Percentiles rank a stretch among this genome's conserved stretches.
These are phyloP conservation scores for Phaeolepiota aurea DNA, from an alignment of 768 basidiomycete species.

Conservation along the genomic window DNA sequence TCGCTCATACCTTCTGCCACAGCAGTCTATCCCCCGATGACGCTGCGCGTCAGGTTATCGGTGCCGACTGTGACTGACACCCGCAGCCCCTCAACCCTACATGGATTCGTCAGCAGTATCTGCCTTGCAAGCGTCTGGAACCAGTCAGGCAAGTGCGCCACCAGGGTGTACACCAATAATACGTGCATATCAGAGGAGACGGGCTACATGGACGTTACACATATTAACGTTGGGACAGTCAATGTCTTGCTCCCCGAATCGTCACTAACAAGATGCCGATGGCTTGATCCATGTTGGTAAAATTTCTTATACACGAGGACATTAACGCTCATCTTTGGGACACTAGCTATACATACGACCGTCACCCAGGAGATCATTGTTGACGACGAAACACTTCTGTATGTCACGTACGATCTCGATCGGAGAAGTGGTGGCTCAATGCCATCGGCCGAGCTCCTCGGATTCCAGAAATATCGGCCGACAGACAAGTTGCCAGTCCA, in stretches of 20 bases:
- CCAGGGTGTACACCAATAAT: constrained; percentile 46
- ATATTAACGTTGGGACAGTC: constrained; percentile 38
- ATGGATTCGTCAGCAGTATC: constrained; percentile 55
- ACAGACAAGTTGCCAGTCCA: constrained; percentile 15
- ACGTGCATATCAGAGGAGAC: constrained; percentile 45
- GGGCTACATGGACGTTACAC: constrained; percentile 39
- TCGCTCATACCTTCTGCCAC: constrained; percentile 33
- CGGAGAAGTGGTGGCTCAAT: constrained; percentile 38
- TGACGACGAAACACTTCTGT: constrained; percentile 55
- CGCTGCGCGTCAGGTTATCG: constrained; percentile 47
- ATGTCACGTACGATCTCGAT: constrained; percentile 62
- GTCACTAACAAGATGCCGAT: constrained; percentile 53
- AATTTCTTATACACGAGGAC: constrained; percentile 7
- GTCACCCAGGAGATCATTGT: constrained; percentile 66
- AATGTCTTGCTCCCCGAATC: constrained; percentile 63
- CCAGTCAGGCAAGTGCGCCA: constrained; percentile 52
- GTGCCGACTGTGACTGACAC: constrained; percentile 49
- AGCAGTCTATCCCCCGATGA: constrained; percentile 31
- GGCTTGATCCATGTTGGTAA: constrained; percentile 59
- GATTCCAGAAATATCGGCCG: constrained; percentile 31
- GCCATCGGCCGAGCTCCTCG: constrained; percentile 56
- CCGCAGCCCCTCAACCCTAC: constrained; percentile 44
- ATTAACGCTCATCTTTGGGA: constrained; percentile 14
- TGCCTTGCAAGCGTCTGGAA: constrained; percentile 46
- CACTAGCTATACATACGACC: constrained; percentile 38